Evolutionary conservation across 2,329 filamentous ascomycete genomes (phyloP).

Genomic region (Hortaea werneckii): DNA sequence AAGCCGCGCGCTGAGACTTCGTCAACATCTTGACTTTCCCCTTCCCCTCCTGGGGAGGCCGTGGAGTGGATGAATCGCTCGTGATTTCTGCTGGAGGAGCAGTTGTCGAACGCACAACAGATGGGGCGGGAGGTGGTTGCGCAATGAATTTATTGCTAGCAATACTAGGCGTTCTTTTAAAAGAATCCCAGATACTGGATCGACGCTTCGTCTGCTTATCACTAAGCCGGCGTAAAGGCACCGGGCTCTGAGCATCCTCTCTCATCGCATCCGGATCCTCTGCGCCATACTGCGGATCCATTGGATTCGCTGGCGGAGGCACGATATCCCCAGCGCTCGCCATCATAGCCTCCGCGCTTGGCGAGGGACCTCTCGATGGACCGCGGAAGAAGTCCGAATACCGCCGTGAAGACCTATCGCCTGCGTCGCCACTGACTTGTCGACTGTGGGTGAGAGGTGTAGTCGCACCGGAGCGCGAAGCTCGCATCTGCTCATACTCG

Average conservation of each 20-base stretch:
- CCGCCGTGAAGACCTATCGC: slow-evolving; percentile 4
- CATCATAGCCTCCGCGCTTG: neutral
- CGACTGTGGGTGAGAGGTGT: slow-evolving; percentile 1
- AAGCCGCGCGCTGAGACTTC: slow-evolving; percentile 21
- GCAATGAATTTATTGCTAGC: slow-evolving; percentile 1
- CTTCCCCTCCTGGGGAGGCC: neutral
- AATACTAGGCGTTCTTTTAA: slow-evolving; percentile 10
- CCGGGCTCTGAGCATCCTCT: neutral
- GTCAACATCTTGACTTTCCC: slow-evolving; percentile 12
- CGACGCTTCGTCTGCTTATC: slow-evolving; percentile 2
- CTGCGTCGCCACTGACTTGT: slow-evolving; percentile 3
- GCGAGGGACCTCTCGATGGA: neutral
- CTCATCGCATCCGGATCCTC: neutral
- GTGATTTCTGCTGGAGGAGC: too few relatives aligned
- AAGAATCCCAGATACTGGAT: slow-evolving; percentile 14
- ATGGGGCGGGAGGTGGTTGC: too few relatives aligned
- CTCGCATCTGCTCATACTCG: slow-evolving; percentile 15
- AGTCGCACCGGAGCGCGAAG: slow-evolving; percentile 3
- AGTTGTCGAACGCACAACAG: too few relatives aligned
- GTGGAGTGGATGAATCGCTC: neutral
- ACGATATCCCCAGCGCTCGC: neutral
- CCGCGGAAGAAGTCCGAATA: slow-evolving; percentile 16
- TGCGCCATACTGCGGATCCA: slow-evolving; percentile 2
- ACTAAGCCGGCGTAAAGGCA: neutral
- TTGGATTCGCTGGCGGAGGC: slow-evolving; percentile 5